Evolutionary conservation across 805 yeast species (phyloP).

Genomic region (Yamadazyma sp.): DNA sequence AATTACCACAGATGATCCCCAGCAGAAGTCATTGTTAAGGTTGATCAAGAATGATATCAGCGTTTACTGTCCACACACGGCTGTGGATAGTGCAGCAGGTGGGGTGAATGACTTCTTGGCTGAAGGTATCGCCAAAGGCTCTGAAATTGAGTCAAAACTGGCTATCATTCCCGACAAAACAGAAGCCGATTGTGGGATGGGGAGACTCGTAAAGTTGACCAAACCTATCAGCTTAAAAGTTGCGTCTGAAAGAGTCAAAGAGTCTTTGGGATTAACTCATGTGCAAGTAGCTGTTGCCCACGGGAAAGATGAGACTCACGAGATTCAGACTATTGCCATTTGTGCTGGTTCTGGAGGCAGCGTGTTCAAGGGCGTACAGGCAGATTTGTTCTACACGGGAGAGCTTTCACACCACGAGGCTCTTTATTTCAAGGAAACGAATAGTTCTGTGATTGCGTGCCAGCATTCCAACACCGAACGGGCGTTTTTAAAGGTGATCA

Average conservation of each 20-base stretch:
- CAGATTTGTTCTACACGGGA: conserved; percentile 84
- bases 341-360: conserved; percentile 96
- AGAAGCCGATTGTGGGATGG: conserved; percentile 73
- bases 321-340: conserved; percentile 63
- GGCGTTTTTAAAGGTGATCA: conserved; percentile 64
- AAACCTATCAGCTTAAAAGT: conserved; percentile 42
- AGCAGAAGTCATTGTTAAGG: conserved; percentile 72
- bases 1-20: conserved; percentile 65
- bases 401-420: conserved; percentile 95
- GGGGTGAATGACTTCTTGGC: conserved; percentile 95
- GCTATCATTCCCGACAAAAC: conserved; percentile 47
- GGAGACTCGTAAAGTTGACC: conserved; percentile 59
- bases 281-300: conserved; percentile 59
- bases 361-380: conserved; percentile 59
- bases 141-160: conserved; percentile 25
- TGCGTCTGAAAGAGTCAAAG: conserved; percentile 54
- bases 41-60: conserved; percentile 76
- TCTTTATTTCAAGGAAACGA: conserved; percentile 65
- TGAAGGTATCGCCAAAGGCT: conserved; percentile 46
- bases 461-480: conserved; percentile 94
- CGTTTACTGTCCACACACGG: conserved; percentile 95
- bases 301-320: conserved; percentile 24
- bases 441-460: conserved; percentile 70
- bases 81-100: conserved; percentile 87
- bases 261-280: conserved; percentile 47